These are phyloP conservation scores for Kwoniella mangroviensis DNA, from an alignment of 768 basidiomycete species.

Conservation along the genomic window DNA sequence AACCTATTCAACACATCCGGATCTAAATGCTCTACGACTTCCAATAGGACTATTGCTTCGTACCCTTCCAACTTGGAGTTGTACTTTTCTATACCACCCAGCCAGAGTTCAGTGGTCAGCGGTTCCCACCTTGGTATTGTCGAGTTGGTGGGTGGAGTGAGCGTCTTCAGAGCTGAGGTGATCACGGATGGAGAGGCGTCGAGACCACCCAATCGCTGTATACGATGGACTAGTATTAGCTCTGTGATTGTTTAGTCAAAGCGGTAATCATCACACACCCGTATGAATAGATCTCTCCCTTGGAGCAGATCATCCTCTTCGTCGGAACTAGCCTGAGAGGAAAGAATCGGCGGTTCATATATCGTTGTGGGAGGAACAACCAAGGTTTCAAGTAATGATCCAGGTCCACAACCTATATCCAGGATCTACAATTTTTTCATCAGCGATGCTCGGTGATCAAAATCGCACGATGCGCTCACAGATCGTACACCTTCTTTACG, in stretches of 20 bases:
- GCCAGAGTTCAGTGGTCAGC: constrained; percentile 51
- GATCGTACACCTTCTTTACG: constrained; percentile 46
- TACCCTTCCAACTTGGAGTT: constrained; percentile 53
- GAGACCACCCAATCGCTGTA: constrained; percentile 54
- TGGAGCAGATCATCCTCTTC: constrained; percentile 26
- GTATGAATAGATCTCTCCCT: constrained; percentile 45
- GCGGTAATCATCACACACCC: constrained; percentile 36
- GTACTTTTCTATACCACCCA: constrained; percentile 55
- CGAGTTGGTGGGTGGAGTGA: constrained; percentile 37
- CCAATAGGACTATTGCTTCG: constrained; percentile 55
- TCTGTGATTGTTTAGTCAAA: too few relatives aligned
- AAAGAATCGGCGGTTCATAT: constrained; percentile 45
- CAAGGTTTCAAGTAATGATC: constrained; percentile 52
- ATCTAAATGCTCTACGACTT: constrained; percentile 58
- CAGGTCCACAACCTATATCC: constrained; percentile 58
- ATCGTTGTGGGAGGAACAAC: constrained; percentile 51
- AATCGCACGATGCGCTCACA: too few relatives aligned
- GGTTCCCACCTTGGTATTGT: constrained; percentile 46
- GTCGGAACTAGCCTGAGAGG: constrained; percentile 32
- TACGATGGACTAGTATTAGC: neutral
- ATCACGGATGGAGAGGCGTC: constrained; percentile 52
- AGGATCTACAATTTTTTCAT: too few relatives aligned
- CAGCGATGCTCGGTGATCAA: too few relatives aligned
- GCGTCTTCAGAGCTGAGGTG: constrained; percentile 40
- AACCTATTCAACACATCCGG: constrained; percentile 52